Evolutionary conservation across 768 basidiomycete species (phyloP).

Genomic region (Boletus subcaerulescens): DNA sequence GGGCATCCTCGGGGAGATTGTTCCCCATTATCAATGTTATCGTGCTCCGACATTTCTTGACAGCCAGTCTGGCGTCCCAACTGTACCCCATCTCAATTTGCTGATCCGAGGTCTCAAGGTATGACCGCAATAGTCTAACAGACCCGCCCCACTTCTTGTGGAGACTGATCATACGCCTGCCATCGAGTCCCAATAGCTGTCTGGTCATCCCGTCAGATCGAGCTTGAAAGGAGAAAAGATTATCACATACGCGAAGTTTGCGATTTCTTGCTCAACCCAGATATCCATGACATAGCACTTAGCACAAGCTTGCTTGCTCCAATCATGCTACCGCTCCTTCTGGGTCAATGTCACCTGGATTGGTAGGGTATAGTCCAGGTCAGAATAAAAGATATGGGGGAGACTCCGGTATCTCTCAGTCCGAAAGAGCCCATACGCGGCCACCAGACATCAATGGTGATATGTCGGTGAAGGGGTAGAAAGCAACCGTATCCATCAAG

Average conservation of each 20-base stretch:
- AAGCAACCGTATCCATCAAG: background rate
- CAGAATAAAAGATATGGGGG: background rate
- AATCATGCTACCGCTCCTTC: background rate
- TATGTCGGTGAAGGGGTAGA: background rate
- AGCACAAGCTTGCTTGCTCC: background rate
- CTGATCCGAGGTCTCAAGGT: too few species aligned
- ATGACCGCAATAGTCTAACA: background rate
- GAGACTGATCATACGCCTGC: background rate
- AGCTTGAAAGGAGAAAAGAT: background rate
- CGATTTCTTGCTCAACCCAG: background rate
- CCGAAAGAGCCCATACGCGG: background rate
- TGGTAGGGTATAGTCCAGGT: background rate
- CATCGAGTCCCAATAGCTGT: background rate
- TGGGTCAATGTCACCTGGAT: background rate
- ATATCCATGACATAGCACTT: background rate
- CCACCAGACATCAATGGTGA: background rate
- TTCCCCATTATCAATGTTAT: background rate
- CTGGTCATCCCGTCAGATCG: background rate
- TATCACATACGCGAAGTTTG: background rate
- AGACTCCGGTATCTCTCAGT: background rate
- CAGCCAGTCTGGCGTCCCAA: background rate
- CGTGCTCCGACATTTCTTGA: background rate
- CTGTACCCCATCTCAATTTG: background rate
- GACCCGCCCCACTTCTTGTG: background rate
- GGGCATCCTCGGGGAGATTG: background rate